phyloP scores from a whole-genome alignment of 352 stramenopile species.

The Pilasporangium apinafurcum region DNA sequence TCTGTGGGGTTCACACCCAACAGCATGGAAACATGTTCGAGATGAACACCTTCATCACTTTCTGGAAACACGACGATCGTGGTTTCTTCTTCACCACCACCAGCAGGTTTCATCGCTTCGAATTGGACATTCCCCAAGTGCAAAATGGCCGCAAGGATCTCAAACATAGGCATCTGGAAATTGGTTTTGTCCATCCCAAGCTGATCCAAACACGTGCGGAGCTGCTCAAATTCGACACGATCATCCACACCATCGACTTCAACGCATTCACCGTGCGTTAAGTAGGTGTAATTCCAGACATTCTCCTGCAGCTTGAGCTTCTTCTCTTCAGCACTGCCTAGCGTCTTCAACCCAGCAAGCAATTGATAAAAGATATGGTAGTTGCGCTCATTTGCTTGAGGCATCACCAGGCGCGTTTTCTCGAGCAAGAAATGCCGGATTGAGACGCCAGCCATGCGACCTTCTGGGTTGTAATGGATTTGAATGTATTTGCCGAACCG shows the following conservation, averaged over 20 bases:
- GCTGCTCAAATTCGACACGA: slow-evolving; percentile 58
- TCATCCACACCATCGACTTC: slow-evolving; percentile 74
- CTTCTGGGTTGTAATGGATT: slow-evolving; percentile 73
- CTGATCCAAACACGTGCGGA: slow-evolving; percentile 55
- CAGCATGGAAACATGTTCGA: slow-evolving; percentile 51
- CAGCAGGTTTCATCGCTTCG: slow-evolving; percentile 12
- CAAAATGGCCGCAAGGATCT: slow-evolving; percentile 61
- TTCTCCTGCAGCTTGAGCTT: slow-evolving; percentile 25
- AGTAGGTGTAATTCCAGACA: slow-evolving; percentile 69
- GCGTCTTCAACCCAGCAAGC: slow-evolving; percentile 32
- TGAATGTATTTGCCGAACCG: slow-evolving; percentile 90
- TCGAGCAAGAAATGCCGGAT: slow-evolving; percentile 79
- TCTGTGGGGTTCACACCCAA: slow-evolving; percentile 46
- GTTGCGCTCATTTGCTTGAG: slow-evolving; percentile 67
- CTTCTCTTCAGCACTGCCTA: slow-evolving; percentile 12
- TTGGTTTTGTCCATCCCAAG: slow-evolving; percentile 53
- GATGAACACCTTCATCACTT: slow-evolving; percentile 34
- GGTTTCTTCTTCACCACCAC: slow-evolving; percentile 14
- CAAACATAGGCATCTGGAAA: slow-evolving; percentile 70
- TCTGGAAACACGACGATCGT: slow-evolving; percentile 48
- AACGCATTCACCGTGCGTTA: slow-evolving; percentile 68
- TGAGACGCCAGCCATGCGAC: slow-evolving; percentile 64
- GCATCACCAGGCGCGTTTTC: slow-evolving; percentile 70
- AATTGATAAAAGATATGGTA: slow-evolving; percentile 85
- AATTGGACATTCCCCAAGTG: slow-evolving; percentile 72